phyloP scores from a whole-genome alignment of 768 basidiomycete species.

The Podaxis pistillaris region DNA sequence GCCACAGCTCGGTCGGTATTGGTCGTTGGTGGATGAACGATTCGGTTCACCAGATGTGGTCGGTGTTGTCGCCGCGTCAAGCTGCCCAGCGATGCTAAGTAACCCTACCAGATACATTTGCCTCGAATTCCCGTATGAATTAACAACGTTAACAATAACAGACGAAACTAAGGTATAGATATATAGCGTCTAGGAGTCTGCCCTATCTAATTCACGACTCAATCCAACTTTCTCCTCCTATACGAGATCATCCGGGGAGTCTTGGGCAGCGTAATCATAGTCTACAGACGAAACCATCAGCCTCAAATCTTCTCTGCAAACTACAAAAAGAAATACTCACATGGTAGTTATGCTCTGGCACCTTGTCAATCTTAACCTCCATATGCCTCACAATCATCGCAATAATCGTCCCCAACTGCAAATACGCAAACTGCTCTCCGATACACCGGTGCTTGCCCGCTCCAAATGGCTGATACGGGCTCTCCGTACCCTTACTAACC shows the following conservation, averaged over 20 bases:
- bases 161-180: conserved; percentile 5
- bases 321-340: conserved; percentile 43
- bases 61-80: too few species aligned
- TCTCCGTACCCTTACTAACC: conserved; percentile 94
- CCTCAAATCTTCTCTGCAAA: not conserved
- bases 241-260: conserved; percentile 62
- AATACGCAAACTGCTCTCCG: conserved; percentile 93
- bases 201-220: conserved; percentile 9
- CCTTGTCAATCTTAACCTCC: conserved; percentile 67
- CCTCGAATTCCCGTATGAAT: not conserved
- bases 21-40: too few species aligned
- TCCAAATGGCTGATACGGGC: conserved; percentile 96
- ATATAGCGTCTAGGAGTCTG: not conserved
- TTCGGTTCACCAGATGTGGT: too few species aligned
- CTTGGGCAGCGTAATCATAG: conserved; percentile 92
- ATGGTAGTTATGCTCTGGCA: conserved; percentile 89
- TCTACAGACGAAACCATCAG: conserved; percentile 42
- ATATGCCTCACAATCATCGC: conserved; percentile 73
- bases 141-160: not conserved
- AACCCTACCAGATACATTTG: not conserved
- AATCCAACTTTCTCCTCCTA: conserved; percentile 61
- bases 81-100: not conserved
- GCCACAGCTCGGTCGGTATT: too few species aligned
- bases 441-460: conserved; percentile 96
- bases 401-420: conserved; percentile 87